Evolutionary conservation across 495 filamentous ascomycete species (phyloP).

Genomic region (Aspergillus asperescens): DNA sequence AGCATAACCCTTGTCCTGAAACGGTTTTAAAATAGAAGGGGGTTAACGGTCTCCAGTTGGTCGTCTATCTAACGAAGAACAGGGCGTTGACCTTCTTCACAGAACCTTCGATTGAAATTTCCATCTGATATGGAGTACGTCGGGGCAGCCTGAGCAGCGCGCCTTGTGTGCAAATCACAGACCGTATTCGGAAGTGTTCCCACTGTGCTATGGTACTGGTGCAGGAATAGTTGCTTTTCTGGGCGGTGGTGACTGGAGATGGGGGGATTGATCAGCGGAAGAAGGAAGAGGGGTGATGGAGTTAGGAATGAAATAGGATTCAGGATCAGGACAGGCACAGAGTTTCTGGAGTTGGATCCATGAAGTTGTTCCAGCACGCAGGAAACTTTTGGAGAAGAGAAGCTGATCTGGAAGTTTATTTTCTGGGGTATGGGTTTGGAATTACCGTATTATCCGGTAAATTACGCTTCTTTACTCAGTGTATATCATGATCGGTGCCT

Average conservation of each 20-base stretch:
- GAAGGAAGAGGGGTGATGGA: background rate
- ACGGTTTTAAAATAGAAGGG: slow-evolving; percentile 9
- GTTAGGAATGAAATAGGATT: too few species aligned
- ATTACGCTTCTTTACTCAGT: background rate
- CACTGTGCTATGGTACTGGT: background rate
- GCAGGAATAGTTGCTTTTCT: slow-evolving; percentile 5
- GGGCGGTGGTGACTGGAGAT: background rate
- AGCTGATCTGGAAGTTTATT: slow-evolving; percentile 8
- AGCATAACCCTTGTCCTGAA: background rate
- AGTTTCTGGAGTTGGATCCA: background rate
- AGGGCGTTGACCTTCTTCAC: too few species aligned
- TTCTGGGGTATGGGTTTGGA: background rate
- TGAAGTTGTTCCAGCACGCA: slow-evolving; percentile 8
- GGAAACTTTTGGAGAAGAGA: slow-evolving; percentile 6
- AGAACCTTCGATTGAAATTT: slow-evolving; percentile 8
- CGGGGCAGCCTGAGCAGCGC: slow-evolving; percentile 4
- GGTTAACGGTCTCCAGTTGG: background rate
- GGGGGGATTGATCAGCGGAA: slow-evolving; percentile 2
- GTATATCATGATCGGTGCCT: too few species aligned
- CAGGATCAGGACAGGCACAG: background rate
- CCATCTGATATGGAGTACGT: background rate
- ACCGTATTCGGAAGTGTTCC: background rate
- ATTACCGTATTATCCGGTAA: too few species aligned
- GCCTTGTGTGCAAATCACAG: slow-evolving; percentile 17
- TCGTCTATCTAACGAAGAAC: background rate